Evolutionary conservation across 2,329 filamentous ascomycete species (phyloP).

Genomic region (Dissoconium aciculare): DNA sequence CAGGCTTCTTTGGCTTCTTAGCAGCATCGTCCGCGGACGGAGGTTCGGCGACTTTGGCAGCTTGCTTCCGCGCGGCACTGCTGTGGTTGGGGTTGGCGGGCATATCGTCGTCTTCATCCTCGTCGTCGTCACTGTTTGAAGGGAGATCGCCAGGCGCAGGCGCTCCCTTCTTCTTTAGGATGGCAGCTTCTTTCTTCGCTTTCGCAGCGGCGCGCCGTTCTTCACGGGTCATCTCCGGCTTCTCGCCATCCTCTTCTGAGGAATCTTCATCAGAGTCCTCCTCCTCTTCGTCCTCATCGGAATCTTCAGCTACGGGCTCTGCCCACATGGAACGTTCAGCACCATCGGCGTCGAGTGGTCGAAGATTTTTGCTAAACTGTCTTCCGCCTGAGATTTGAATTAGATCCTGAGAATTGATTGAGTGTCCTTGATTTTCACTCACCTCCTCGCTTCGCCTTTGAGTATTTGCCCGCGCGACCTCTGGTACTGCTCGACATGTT

Average conservation of each 20-base stretch:
- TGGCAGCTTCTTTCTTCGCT: slow-evolving; percentile 78
- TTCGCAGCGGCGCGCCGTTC: slow-evolving; percentile 78
- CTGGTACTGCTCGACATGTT: slow-evolving; percentile 42
- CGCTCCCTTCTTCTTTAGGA: slow-evolving; percentile 53
- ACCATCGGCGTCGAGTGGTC: slow-evolving; percentile 76
- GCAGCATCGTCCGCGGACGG: slow-evolving; percentile 30
- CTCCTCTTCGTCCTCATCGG: slow-evolving; percentile 33
- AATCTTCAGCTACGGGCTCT: slow-evolving; percentile 37
- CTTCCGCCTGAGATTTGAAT: slow-evolving; percentile 55
- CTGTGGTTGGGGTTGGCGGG: slow-evolving; percentile 86
- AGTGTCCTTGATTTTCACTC: slow-evolving; percentile 24
- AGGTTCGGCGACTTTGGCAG: slow-evolving; percentile 41
- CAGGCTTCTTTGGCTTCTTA: slow-evolving; percentile 45
- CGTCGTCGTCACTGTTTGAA: slow-evolving; percentile 47
- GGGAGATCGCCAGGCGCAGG: slow-evolving; percentile 79
- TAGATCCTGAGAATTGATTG: slow-evolving; percentile 7
- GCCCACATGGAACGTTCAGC: slow-evolving; percentile 83
- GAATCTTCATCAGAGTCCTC: slow-evolving; percentile 34
- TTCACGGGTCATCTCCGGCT: slow-evolving; percentile 58
- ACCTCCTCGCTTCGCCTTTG: slow-evolving; percentile 88
- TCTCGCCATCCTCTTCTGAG: slow-evolving; percentile 27
- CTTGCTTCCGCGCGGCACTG: slow-evolving; percentile 52
- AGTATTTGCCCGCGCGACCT: slow-evolving; percentile 84
- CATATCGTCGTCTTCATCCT: slow-evolving; percentile 47
- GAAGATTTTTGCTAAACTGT: slow-evolving; percentile 83